phyloP scores from a whole-genome alignment of 805 yeast species.

The Metschnikowia rubicola region DNA sequence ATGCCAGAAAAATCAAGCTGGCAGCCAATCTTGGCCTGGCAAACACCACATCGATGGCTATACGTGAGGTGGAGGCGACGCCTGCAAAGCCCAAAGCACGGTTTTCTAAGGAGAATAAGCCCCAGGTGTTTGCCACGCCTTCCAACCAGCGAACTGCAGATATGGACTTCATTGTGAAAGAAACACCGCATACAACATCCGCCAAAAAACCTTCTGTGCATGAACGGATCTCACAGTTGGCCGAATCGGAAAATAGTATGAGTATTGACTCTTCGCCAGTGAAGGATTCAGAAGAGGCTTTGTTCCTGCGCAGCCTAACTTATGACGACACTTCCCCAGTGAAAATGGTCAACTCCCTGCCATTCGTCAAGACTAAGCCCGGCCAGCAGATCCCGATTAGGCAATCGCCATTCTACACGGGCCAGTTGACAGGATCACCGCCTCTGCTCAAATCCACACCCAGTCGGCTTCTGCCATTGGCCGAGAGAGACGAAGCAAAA shows the following conservation, averaged over 20 bases:
- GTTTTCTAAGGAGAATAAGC: neutral
- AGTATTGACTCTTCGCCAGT: slow-evolving; percentile 9
- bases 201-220: neutral
- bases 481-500: neutral
- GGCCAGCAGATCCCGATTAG: slow-evolving; percentile 34
- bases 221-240: slow-evolving; percentile 4
- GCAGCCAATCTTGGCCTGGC: neutral
- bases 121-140: slow-evolving; percentile 17
- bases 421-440: slow-evolving; percentile 5
- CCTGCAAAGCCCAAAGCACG: slow-evolving; percentile 19
- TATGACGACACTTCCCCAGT: slow-evolving; percentile 9
- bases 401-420: slow-evolving; percentile 36
- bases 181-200: slow-evolving; percentile 6
- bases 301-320: slow-evolving; percentile 3
- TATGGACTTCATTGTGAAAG: slow-evolving; percentile 4
- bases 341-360: slow-evolving; percentile 10
- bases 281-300: neutral
- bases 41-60: slow-evolving; percentile 17
- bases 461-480: slow-evolving; percentile 1
- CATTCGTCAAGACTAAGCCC: slow-evolving; percentile 21
- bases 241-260: neutral
- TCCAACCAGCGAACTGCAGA: slow-evolving; percentile 9
- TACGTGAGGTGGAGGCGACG: slow-evolving; percentile 27
- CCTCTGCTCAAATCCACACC: neutral
- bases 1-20: slow-evolving; percentile 22